These are phyloP conservation scores for Apiotrichum mycotoxinovorans DNA, from an alignment of 1,284 basidiomycete genomes.

Conservation along the genomic window DNA sequence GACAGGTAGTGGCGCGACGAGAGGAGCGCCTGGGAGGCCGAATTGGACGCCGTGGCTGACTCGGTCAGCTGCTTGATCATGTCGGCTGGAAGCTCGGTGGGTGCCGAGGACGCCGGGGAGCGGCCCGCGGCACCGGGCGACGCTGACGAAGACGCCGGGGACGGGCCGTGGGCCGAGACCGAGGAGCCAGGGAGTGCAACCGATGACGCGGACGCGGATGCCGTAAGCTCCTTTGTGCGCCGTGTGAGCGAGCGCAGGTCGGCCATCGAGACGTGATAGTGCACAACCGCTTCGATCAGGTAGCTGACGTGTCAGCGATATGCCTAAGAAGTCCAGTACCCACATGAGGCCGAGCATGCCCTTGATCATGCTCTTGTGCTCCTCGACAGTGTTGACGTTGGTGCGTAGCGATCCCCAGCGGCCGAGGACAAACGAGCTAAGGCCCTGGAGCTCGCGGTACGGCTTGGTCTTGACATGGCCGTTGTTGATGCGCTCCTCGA, in stretches of 20 bases:
- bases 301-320: constrained; percentile 23
- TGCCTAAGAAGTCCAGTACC: constrained; percentile 20
- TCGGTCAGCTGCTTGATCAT: constrained; percentile 33
- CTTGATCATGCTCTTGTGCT: constrained; percentile 25
- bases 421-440: constrained; percentile 32
- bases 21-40: constrained; percentile 26
- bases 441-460: constrained; percentile 30
- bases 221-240: constrained; percentile 26
- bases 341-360: constrained; percentile 48
- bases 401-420: constrained; percentile 34
- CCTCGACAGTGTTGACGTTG: constrained; percentile 12
- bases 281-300: constrained; percentile 44
- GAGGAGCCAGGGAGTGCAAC: constrained; percentile 1
- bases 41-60: constrained; percentile 23
- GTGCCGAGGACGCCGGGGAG: constrained; percentile 18
- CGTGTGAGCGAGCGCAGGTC: constrained; percentile 30
- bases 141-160: constrained; percentile 16
- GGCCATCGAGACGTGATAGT: constrained; percentile 33
- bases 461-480: constrained; percentile 28
- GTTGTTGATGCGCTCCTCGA: constrained; percentile 48
- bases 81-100: constrained; percentile 27
- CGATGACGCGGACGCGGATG: not conserved
- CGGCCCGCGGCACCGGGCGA: constrained; percentile 17
- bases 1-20: constrained; percentile 39
- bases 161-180: constrained; percentile 22